phyloP scores from a whole-genome alignment of 1,284 basidiomycete species.

The Fomitopsis schrenkii region DNA sequence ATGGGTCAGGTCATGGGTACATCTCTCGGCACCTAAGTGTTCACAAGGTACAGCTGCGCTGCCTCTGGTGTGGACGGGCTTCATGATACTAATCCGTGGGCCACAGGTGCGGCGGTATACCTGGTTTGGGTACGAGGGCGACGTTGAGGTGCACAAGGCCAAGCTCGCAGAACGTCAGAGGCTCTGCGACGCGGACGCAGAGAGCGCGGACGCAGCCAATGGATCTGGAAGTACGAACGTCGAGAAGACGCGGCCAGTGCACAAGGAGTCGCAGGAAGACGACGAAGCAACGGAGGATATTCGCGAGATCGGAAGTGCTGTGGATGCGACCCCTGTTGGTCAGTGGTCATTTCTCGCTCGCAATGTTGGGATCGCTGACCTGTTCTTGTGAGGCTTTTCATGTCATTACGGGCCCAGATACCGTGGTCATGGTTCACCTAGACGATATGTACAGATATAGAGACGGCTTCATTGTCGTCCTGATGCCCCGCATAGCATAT shows the following conservation, averaged over 20 bases:
- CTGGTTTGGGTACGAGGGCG: constrained; percentile 39
- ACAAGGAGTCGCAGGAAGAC: background rate
- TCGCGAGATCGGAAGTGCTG: too few species aligned
- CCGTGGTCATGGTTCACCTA: too few species aligned
- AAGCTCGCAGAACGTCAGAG: constrained; percentile 3
- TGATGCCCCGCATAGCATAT: too few species aligned
- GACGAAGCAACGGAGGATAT: background rate
- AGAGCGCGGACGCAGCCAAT: constrained; percentile 1
- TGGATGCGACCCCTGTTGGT: too few species aligned
- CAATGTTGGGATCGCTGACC: too few species aligned
- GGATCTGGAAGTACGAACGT: background rate
- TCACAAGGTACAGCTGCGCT: constrained; percentile 46
- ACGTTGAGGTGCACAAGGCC: constrained; percentile 24
- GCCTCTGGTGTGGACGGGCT: constrained; percentile 42
- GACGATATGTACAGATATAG: too few species aligned
- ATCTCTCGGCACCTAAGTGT: constrained; percentile 47
- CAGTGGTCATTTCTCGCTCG: too few species aligned
- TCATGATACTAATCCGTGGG: constrained; percentile 39
- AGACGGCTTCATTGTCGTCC: too few species aligned
- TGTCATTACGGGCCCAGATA: too few species aligned
- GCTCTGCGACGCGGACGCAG: background rate
- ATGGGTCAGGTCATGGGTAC: constrained; percentile 51
- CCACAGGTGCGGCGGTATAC: constrained; percentile 35
- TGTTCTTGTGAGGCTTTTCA: too few species aligned
- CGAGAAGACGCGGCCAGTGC: background rate